Evolutionary conservation across 805 yeast species (phyloP).

Genomic region (Ogataea trehaloabstinens): DNA sequence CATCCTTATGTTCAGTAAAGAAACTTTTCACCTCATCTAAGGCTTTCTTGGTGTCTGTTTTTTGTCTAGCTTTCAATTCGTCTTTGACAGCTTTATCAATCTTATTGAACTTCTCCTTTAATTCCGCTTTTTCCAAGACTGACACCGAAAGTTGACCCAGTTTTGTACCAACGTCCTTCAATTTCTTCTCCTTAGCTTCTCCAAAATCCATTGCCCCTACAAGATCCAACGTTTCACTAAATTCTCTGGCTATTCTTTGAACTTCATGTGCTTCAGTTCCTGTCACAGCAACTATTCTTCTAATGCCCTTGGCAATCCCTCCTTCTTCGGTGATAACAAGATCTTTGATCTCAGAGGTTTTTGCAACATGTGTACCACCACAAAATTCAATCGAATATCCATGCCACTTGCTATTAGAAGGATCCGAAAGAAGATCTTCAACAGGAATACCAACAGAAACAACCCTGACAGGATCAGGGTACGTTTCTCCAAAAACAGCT

Average conservation of each 20-base stretch:
- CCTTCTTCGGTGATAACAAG: conserved; percentile 89
- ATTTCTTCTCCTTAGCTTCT: conserved; percentile 71
- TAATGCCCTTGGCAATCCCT: conserved; percentile 97
- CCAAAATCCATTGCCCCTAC: conserved; percentile 69
- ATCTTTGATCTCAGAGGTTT: conserved; percentile 91
- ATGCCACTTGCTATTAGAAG: conserved; percentile 73
- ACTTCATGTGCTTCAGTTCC: conserved; percentile 89
- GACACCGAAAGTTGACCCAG: conserved; percentile 82
- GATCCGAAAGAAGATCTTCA: conserved; percentile 71
- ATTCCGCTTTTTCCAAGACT: conserved; percentile 71
- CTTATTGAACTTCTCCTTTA: conserved; percentile 70
- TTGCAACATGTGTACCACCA: conserved; percentile 97
- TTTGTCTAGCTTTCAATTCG: conserved; percentile 81
- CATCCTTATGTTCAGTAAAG: conserved; percentile 54
- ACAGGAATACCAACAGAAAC: conserved; percentile 93
- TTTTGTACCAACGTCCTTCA: conserved; percentile 81
- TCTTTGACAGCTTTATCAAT: conserved; percentile 88
- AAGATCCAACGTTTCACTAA: conserved; percentile 55
- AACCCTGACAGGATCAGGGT: conserved; percentile 98
- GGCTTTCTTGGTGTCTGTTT: conserved; percentile 81
- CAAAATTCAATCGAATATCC: conserved; percentile 88
- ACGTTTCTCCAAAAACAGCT: conserved; percentile 98
- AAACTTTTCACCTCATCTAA: conserved; percentile 71
- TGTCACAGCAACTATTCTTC: conserved; percentile 97
- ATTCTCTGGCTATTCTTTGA: conserved; percentile 78